Conservation (phyloP, 1,139 yeast genomes). For the Lipomyces yarrowii region DNA sequence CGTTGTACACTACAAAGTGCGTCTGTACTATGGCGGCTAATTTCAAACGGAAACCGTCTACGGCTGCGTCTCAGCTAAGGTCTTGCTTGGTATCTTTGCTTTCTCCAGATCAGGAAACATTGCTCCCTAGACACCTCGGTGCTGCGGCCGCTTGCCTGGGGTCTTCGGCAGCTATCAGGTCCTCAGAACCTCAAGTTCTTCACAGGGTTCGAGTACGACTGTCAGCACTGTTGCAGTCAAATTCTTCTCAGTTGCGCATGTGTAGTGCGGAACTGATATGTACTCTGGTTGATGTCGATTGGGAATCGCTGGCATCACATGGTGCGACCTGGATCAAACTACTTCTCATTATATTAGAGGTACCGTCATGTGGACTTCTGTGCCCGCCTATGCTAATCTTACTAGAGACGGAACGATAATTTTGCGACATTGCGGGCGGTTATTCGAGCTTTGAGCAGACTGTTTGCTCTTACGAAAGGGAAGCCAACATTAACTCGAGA, state of each 20-base stretch:
- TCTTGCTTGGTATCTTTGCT: constrained; percentile 16
- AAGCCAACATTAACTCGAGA: constrained; percentile 87
- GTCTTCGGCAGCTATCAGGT: constrained; percentile 30
- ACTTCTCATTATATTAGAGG: constrained; percentile 59
- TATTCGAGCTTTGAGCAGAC: constrained; percentile 51
- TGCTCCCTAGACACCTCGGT: constrained; percentile 16
- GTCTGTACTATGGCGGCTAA: background rate
- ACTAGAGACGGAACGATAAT: constrained; percentile 10
- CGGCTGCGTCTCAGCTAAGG: constrained; percentile 11
- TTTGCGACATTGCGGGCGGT: constrained; percentile 41
- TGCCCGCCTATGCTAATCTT: constrained; percentile 37
- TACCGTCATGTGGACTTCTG: constrained; percentile 49
- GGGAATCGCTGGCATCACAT: constrained; percentile 46
- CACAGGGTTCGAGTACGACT: constrained; percentile 44
- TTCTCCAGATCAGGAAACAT: constrained; percentile 20
- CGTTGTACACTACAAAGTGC: background rate
- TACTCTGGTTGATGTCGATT: constrained; percentile 37
- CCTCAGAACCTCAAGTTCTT: constrained; percentile 36
- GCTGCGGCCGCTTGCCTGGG: constrained; percentile 13
- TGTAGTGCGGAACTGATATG: constrained; percentile 43
- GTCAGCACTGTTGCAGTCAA: constrained; percentile 44
- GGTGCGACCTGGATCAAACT: constrained; percentile 61
- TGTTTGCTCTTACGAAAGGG: constrained; percentile 65
- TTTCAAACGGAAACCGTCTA: background rate
- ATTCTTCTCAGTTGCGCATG: constrained; percentile 39